Evolutionary conservation across 2,329 filamentous ascomycete species (phyloP), one percentile per base, ranked within the genome.

Genomic region (Beauveria sp.): DNA sequence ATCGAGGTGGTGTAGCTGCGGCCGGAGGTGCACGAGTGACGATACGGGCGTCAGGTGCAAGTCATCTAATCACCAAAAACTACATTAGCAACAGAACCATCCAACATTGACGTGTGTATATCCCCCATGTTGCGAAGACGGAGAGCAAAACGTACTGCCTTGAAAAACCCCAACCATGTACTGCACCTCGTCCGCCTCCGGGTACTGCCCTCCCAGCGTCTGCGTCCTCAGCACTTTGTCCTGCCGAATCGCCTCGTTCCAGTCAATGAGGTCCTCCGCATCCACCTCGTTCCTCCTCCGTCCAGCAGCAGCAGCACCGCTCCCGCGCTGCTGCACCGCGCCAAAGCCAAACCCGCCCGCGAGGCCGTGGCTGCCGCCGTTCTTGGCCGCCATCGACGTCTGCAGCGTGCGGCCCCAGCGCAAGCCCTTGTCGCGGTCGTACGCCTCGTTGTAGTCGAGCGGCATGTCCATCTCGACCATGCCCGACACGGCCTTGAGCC

Each of bases 91-190:
- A 18, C 5, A 38, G 12, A 38, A 14, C 12, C 34, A 38, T 38
- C 34, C 12, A 12, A 38, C 34, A 38, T 38, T 5, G 12, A 12
- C 34, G 34, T 14, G 34, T 14, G 34, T 38, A 5, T 38, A 38
- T 1, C 1, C 34, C 34, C 5, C 34, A 38, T 38, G 5, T 10
- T 26, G 22, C 12, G n/a, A 50, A 5, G 28, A 38, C 12, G 34
- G 12, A 38, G 34, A 16, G 34, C 12, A 38, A 38, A 6, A 79
- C 86, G 67, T 74, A 93, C 91, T 85, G 57, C 88, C 88, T 71
- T 88, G 85, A 72, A 98, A 97, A n/a, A 92, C 88, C 30, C 91
- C 95, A 55, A 97, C 82, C 86, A 97, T 96, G 77, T 96, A 96
- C 66, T 91, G 88, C 24, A 88, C 88, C 65, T 88, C 84, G 65